phyloP scores from a whole-genome alignment of 805 yeast genomes.

The Candida suzukii region DNA sequence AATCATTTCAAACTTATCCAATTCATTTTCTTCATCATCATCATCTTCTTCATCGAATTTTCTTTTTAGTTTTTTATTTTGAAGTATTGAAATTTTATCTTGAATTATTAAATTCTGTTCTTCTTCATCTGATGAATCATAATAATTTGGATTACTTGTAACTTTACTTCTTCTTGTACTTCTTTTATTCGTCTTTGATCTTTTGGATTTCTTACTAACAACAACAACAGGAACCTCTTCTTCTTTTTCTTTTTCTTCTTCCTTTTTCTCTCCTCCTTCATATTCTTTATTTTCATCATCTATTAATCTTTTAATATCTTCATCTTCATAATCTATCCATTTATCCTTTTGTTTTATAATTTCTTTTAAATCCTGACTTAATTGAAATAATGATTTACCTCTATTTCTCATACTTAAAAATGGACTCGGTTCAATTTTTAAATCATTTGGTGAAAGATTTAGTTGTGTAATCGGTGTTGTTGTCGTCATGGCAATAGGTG shows the following conservation, averaged over 20 bases:
- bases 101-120: neutral
- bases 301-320: conserved; percentile 8
- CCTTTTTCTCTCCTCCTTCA: conserved; percentile 4
- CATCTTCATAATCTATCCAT: conserved; percentile 12
- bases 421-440: conserved; percentile 29
- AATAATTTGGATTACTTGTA: conserved; percentile 22
- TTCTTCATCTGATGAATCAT: conserved; percentile 9
- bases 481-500: neutral
- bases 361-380: conserved; percentile 39
- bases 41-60: conserved; percentile 1
- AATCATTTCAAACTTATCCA: conserved; percentile 12
- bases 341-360: conserved; percentile 22
- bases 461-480: neutral
- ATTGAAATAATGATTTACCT: conserved; percentile 33
- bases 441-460: too few relatives aligned
- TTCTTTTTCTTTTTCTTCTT: neutral
- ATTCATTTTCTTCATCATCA: conserved; percentile 13
- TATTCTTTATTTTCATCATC: conserved; percentile 7
- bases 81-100: too few relatives aligned
- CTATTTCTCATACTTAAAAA: conserved; percentile 10
- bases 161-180: conserved; percentile 45
- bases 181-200: conserved; percentile 41
- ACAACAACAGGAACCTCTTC: conserved; percentile 1
- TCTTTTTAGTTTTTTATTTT: too few relatives aligned
- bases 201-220: conserved; percentile 15